These are phyloP conservation scores for Polytrichum commune DNA, from an alignment of 225 moss, liverwort and hornwort species.

Conservation along the genomic window DNA sequence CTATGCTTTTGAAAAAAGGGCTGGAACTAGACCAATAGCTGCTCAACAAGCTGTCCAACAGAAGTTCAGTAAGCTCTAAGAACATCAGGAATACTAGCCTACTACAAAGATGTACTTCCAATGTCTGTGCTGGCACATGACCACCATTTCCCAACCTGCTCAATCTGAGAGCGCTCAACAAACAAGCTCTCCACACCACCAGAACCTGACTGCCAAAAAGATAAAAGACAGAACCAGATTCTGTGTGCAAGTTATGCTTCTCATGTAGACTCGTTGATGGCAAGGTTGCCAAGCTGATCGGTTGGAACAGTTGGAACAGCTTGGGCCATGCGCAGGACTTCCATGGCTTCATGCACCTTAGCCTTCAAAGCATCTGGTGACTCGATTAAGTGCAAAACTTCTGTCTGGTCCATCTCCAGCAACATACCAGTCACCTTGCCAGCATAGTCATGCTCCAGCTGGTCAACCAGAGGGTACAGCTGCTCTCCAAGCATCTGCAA, in stretches of 20 bases:
- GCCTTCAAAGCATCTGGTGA: conserved; percentile 90
- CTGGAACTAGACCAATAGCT: conserved; percentile 11
- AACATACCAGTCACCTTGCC: conserved; percentile 99
- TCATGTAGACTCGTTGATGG: conserved; percentile 52
- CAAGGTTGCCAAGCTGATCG: conserved; percentile 75
- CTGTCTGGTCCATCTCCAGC: conserved; percentile 97
- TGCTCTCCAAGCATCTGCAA: conserved; percentile 95
- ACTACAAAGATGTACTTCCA: conserved; percentile 20
- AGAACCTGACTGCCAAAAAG: conserved; percentile 1
- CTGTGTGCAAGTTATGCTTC: conserved; percentile 1
- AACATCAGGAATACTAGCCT: conserved; percentile 16
- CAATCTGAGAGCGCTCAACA: conserved; percentile 28
- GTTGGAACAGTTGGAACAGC: conserved; percentile 53
- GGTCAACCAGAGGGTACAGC: conserved; percentile 83
- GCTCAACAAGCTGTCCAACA: conserved; percentile 18
- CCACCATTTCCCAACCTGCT: conserved; percentile 3
- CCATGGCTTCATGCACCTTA: conserved; percentile 97
- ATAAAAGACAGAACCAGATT: not conserved
- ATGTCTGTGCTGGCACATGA: conserved; percentile 25
- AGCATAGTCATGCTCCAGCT: conserved; percentile 84
- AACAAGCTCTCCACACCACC: conserved; percentile 4
- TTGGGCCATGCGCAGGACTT: conserved; percentile 89
- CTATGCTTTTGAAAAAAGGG: conserved; percentile 20
- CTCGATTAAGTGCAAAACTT: conserved; percentile 95
- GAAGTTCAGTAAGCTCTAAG: conserved; percentile 10